Evolutionary conservation across 108 stramenopile genomes (phyloP).

Genomic region (Stephanodiscus triporus): DNA sequence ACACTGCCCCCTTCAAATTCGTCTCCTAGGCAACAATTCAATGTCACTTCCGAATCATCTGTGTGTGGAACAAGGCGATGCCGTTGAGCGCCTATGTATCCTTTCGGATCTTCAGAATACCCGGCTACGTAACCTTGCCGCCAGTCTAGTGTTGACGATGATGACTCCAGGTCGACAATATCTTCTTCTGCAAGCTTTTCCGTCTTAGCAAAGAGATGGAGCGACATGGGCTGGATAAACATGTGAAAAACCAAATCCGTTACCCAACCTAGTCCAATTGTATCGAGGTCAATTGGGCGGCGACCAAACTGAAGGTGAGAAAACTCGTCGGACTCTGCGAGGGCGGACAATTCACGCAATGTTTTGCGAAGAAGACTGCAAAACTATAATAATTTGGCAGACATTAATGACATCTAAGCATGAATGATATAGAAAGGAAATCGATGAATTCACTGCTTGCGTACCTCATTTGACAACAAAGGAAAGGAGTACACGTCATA

Average conservation of each 20-base stretch:
- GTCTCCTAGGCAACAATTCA: slow-evolving; percentile 81
- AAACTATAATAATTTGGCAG: slow-evolving; percentile 4
- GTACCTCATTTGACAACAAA: slow-evolving; percentile 50
- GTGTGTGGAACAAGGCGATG: slow-evolving; percentile 81
- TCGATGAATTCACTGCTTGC: background rate
- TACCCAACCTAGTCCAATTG: slow-evolving; percentile 74
- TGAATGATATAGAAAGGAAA: background rate
- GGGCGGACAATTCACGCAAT: slow-evolving; percentile 21
- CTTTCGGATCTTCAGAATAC: slow-evolving; percentile 61
- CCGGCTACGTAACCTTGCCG: slow-evolving; percentile 81
- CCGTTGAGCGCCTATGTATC: slow-evolving; percentile 51
- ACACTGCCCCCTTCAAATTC: slow-evolving; percentile 70
- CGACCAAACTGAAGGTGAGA: slow-evolving; percentile 33
- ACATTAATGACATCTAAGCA: slow-evolving; percentile 28
- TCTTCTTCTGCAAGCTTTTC: slow-evolving; percentile 45
- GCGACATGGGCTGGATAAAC: slow-evolving; percentile 65
- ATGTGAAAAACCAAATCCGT: slow-evolving; percentile 76
- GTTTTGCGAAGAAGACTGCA: slow-evolving; percentile 34
- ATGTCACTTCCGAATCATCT: slow-evolving; percentile 83
- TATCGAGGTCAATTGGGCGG: slow-evolving; percentile 64
- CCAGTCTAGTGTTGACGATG: slow-evolving; percentile 63
- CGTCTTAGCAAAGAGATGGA: slow-evolving; percentile 60
- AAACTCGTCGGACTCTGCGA: slow-evolving; percentile 39
- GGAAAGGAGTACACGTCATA: slow-evolving; percentile 80
- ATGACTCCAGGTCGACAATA: background rate